Percentiles rank a stretch among this genome's conserved stretches.
Conservation (phyloP, 2,329 filamentous ascomycete species). For the Pseudonectria buxi region DNA sequence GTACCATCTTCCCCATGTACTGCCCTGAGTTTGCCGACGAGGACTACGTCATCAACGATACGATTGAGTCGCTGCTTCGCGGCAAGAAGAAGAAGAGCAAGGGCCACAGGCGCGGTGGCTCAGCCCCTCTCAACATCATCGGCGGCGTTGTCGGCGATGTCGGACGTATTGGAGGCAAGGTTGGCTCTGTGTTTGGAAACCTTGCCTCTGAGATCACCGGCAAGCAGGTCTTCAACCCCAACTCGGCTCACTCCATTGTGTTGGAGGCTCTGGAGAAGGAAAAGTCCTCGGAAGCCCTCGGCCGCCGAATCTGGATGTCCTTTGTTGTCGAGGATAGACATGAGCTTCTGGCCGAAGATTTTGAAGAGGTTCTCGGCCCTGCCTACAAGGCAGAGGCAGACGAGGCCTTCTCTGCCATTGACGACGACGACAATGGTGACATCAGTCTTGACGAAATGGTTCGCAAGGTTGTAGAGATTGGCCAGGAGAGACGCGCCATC, state of each 20-base stretch:
- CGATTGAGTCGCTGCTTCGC: conserved; percentile 60
- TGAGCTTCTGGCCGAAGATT: conserved; percentile 69
- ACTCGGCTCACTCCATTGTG: conserved; percentile 82
- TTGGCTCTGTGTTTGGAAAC: conserved; percentile 88
- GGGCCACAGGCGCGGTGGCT: conserved; percentile 46
- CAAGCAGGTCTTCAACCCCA: conserved; percentile 90
- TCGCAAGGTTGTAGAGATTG: conserved; percentile 75
- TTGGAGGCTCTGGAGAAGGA: conserved; percentile 82
- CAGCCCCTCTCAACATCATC: conserved; percentile 69
- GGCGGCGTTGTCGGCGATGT: conserved; percentile 73
- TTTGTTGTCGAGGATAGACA: conserved; percentile 89
- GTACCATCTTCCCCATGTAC: conserved; percentile 84
- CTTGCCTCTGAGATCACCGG: conserved; percentile 92
- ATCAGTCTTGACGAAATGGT: conserved; percentile 95
- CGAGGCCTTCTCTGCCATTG: conserved; percentile 74
- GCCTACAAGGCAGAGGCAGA: conserved; percentile 71
- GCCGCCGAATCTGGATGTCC: conserved; percentile 95
- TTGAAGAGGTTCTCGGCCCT: conserved; percentile 78
- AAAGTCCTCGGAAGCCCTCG: conserved; percentile 80
- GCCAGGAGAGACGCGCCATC: conserved; percentile 81
- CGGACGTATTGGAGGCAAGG: conserved; percentile 81
- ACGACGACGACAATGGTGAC: conserved; percentile 85
- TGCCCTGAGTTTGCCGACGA: conserved; percentile 86
- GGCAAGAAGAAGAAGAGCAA: too few relatives aligned
- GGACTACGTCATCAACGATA: conserved; percentile 86